phyloP scores from a whole-genome alignment of 805 yeast species.

The Wickerhamomyces mucosus region DNA sequence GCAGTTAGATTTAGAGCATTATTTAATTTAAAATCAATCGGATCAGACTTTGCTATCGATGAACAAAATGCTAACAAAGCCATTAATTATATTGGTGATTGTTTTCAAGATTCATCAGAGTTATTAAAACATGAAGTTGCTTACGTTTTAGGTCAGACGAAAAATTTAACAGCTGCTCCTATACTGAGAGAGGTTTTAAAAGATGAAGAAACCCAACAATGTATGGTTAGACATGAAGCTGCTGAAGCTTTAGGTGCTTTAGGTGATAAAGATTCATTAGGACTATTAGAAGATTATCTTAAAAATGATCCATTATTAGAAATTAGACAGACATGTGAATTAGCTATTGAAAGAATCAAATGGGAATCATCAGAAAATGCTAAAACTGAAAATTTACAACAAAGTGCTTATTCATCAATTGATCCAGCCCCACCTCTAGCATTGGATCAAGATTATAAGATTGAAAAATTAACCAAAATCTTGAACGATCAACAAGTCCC shows the following conservation, averaged over 20 bases:
- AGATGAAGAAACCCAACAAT: slow-evolving; percentile 57
- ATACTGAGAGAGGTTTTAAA: slow-evolving; percentile 62
- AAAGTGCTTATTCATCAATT: slow-evolving; percentile 73
- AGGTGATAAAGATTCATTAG: slow-evolving; percentile 69
- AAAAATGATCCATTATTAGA: slow-evolving; percentile 74
- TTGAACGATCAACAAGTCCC: slow-evolving; percentile 73
- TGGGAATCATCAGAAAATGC: slow-evolving; percentile 76
- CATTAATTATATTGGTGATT: slow-evolving; percentile 74
- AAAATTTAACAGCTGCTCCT: slow-evolving; percentile 71
- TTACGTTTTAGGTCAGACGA: slow-evolving; percentile 92
- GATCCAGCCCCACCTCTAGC: slow-evolving; percentile 99
- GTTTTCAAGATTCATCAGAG: slow-evolving; percentile 75
- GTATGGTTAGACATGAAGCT: slow-evolving; percentile 99
- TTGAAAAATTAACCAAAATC: slow-evolving; percentile 54
- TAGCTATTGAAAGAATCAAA: slow-evolving; percentile 88
- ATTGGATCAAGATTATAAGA: slow-evolving; percentile 44
- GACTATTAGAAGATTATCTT: slow-evolving; percentile 51
- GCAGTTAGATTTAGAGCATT: slow-evolving; percentile 91
- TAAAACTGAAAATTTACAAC: slow-evolving; percentile 60
- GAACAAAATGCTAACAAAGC: slow-evolving; percentile 52
- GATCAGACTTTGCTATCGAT: slow-evolving; percentile 54
- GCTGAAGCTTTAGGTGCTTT: slow-evolving; percentile 98
- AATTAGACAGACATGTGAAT: slow-evolving; percentile 94
- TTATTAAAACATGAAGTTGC: slow-evolving; percentile 96
- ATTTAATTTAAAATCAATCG: slow-evolving; percentile 81